A percentile compares a stretch with the other conserved stretches of the same genome.
phyloP scores from a whole-genome alignment of 225 moss, liverwort and hornwort genomes.

The Sphagnum tenellum region DNA sequence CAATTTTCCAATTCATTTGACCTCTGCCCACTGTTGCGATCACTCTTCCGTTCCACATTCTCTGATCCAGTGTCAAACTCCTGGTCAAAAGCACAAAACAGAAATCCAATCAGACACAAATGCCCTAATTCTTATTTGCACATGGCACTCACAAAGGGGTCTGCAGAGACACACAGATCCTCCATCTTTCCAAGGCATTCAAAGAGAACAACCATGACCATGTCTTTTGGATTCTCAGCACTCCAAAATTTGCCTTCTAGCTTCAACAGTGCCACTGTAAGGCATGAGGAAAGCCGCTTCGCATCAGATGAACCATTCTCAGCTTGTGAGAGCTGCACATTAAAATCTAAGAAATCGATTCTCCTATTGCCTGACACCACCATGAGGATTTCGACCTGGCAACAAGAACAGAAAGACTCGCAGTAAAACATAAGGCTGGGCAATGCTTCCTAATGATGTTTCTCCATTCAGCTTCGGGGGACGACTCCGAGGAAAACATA shows the following conservation, averaged over 20 bases:
- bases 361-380: no score
- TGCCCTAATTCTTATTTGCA: background rate
- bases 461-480: background rate
- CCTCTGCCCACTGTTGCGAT: background rate
- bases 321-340: no score
- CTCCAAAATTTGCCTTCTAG: no score
- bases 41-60: background rate
- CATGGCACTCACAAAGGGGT: background rate
- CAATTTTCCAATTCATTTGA: constrained; percentile 11
- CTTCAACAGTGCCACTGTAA: no score
- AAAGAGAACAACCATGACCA: background rate
- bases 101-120: background rate
- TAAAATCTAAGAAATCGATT: no score
- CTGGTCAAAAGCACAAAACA: background rate
- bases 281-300: no score
- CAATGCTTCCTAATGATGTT: no score
- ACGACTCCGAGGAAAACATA: background rate
- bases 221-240: no score
- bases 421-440: no score
- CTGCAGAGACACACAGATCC: background rate
- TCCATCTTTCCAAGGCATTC: background rate
- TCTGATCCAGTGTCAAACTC: background rate
- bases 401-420: no score
- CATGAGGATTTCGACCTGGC: no score
- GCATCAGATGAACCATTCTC: no score